A percentile compares a stretch with the other conserved stretches of the same genome.
These are phyloP conservation scores for Cornus florida DNA, from an alignment of 148 eudicot genomes.

Conservation along the genomic window DNA sequence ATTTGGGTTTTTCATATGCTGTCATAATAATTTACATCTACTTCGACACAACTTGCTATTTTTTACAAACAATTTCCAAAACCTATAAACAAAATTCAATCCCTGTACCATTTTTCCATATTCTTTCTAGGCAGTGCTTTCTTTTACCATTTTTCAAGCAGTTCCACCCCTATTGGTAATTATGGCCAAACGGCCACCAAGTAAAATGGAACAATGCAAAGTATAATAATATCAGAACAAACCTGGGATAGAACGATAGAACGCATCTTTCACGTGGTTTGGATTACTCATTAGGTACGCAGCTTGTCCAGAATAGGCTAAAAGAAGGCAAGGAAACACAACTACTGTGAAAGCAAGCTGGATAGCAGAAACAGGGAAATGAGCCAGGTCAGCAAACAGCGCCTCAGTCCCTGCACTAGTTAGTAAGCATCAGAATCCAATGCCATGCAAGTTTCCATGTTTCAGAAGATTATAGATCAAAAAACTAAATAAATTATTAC, in stretches of 20 bases:
- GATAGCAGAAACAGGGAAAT: slow-evolving; percentile 87
- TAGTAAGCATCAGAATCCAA: slow-evolving; percentile 16
- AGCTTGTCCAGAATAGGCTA: slow-evolving; percentile 96
- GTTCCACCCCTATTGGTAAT: not conserved
- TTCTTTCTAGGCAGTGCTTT: not conserved
- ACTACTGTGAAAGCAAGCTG: slow-evolving; percentile 89
- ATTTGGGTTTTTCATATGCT: too few relatives aligned
- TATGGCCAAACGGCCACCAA: not conserved
- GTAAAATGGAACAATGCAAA: not conserved
- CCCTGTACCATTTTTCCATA: not conserved
- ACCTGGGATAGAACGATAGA: slow-evolving; percentile 98
- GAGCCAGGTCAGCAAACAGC: slow-evolving; percentile 89
- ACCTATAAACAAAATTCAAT: not conserved
- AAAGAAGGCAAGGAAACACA: slow-evolving; percentile 94
- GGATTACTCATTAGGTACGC: slow-evolving; percentile 79
- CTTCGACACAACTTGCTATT: not conserved
- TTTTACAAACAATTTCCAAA: not conserved
- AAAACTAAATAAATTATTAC: slow-evolving; percentile 30
- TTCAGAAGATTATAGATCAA: not conserved
- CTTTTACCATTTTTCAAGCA: not conserved
- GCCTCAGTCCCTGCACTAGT: slow-evolving; percentile 86
- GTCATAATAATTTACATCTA: not conserved
- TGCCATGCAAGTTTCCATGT: not conserved
- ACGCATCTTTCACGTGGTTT: slow-evolving; percentile 76
- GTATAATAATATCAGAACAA: slow-evolving; percentile 6